These are phyloP conservation scores for Rhodotorula sp. DNA, from an alignment of 1,284 basidiomycete species.

Conservation along the genomic window DNA sequence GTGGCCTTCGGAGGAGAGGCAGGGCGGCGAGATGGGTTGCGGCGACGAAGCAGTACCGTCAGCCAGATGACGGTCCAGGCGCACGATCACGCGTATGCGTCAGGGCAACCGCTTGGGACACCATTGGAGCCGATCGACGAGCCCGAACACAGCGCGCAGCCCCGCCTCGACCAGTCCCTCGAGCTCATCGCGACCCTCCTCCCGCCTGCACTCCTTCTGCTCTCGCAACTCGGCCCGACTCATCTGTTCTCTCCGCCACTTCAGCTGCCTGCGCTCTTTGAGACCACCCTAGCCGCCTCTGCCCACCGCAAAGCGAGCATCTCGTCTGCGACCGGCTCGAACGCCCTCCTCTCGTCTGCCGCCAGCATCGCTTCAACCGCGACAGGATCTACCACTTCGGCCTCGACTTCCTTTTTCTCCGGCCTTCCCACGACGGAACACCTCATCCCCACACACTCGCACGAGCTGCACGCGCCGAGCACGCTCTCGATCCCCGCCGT, in stretches of 20 bases:
- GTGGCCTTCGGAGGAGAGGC: neutral
- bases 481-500: constrained; percentile 44
- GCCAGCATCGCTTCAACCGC: constrained; percentile 39
- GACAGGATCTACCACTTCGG: constrained; percentile 28
- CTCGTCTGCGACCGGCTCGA: constrained; percentile 20
- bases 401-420: constrained; percentile 25
- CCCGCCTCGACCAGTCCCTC: constrained; percentile 33
- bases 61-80: constrained; percentile 34
- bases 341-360: constrained; percentile 22
- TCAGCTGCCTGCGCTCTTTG: constrained; percentile 25
- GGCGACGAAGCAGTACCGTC: constrained; percentile 25
- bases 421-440: constrained; percentile 19
- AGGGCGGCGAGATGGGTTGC: neutral
- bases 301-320: constrained; percentile 21
- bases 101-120: neutral
- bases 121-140: constrained; percentile 26
- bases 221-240: constrained; percentile 43
- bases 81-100: constrained; percentile 19
- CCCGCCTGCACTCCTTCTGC: constrained; percentile 41
- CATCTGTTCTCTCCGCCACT: constrained; percentile 43
- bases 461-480: constrained; percentile 45
- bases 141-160: neutral
- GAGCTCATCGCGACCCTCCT: constrained; percentile 41
- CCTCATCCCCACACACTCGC: constrained; percentile 27
- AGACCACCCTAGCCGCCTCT: constrained; percentile 20